These are phyloP conservation scores for Primulina eburnea DNA, from an alignment of 257 asterid species.

Conservation along the genomic window DNA sequence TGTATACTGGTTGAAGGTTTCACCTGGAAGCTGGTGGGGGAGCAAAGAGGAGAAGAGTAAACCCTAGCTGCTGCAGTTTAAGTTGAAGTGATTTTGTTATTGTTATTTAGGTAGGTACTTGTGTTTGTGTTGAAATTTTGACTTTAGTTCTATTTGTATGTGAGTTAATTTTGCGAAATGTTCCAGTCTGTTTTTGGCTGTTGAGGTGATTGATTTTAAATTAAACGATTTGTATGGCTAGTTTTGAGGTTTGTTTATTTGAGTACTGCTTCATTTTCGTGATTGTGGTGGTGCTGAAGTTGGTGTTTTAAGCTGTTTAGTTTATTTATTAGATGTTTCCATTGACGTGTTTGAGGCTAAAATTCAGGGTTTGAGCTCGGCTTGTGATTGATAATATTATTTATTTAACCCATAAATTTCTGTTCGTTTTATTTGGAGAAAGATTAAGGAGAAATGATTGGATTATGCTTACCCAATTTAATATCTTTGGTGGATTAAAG, in stretches of 20 bases:
- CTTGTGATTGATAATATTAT: background rate
- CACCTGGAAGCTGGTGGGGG: background rate
- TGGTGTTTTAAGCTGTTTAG: background rate
- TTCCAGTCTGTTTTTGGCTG: background rate
- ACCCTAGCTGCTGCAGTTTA: conserved; percentile 12
- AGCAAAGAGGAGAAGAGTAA: conserved; percentile 8
- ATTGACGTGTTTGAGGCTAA: background rate
- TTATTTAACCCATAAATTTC: no score
- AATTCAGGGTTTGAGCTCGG: background rate
- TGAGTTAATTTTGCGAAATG: background rate
- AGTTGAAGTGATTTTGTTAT: background rate
- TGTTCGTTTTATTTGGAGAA: background rate
- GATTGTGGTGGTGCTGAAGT: background rate
- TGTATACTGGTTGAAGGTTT: background rate
- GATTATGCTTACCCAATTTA: background rate
- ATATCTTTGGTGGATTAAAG: background rate
- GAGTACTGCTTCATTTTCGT: background rate
- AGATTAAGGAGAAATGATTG: background rate
- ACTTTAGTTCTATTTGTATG: background rate
- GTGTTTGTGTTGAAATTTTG: background rate
- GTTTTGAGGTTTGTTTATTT: background rate
- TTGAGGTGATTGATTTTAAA: background rate
- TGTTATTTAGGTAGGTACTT: background rate
- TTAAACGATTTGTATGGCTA: background rate
- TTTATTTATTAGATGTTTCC: background rate